Evolutionary conservation across 2,329 filamentous ascomycete genomes (phyloP).

Genomic region (Beauveria australis): DNA sequence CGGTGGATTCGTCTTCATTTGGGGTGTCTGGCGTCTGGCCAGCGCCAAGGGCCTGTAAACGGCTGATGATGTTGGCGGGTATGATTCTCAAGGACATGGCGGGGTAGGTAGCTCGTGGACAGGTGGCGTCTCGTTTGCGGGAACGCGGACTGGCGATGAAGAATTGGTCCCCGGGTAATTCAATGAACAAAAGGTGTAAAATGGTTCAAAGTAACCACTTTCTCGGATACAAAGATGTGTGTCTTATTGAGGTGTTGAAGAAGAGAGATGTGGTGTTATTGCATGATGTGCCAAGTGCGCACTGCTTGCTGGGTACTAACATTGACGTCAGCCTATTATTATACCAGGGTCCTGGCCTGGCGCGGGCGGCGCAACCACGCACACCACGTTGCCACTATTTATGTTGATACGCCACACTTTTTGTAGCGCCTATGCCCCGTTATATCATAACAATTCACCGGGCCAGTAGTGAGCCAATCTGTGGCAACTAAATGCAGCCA

Average conservation of each 20-base stretch:
- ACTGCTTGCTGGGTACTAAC: too few relatives aligned
- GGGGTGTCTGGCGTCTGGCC: neutral
- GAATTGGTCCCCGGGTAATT: too few relatives aligned
- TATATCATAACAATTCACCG: too few relatives aligned
- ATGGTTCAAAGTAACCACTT: too few relatives aligned
- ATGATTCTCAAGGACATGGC: conserved; percentile 9
- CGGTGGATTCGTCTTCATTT: neutral
- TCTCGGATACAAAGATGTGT: neutral
- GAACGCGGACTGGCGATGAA: too few relatives aligned
- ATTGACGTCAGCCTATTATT: conserved; percentile 1
- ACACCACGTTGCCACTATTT: neutral
- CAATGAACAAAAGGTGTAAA: too few relatives aligned
- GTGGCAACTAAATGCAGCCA: too few relatives aligned
- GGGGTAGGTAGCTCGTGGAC: neutral
- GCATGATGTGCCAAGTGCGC: too few relatives aligned
- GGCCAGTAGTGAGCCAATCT: neutral
- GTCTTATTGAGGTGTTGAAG: neutral
- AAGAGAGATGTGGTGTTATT: neutral
- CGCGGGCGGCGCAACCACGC: neutral
- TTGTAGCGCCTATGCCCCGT: too few relatives aligned
- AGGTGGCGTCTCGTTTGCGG: neutral
- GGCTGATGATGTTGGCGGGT: conserved; percentile 3
- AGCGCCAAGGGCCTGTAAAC: neutral
- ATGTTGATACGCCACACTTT: too few relatives aligned
- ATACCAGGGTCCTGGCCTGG: neutral